Conservation (phyloP, 495 filamentous ascomycete genomes). For the Penicillium turbatum region DNA sequence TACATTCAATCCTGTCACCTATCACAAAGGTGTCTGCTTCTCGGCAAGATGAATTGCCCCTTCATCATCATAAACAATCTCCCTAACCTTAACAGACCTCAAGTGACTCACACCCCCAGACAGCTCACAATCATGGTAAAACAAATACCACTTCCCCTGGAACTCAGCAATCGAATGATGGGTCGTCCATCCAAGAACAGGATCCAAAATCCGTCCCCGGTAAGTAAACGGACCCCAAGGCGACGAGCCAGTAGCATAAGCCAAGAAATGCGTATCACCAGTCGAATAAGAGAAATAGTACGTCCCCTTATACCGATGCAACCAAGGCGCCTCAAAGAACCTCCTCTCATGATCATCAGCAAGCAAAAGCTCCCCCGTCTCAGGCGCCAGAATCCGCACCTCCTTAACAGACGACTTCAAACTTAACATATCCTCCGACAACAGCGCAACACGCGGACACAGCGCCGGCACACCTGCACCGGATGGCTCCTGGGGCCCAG, state of each 20-base stretch:
- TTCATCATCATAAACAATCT: slow-evolving; percentile 64
- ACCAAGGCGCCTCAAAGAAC: slow-evolving; percentile 79
- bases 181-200: slow-evolving; percentile 73
- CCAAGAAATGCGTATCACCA: slow-evolving; percentile 68
- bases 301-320: slow-evolving; percentile 58
- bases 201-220: slow-evolving; percentile 64
- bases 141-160: slow-evolving; percentile 63
- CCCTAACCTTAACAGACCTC: slow-evolving; percentile 63
- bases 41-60: slow-evolving; percentile 48
- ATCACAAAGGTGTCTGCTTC: background rate
- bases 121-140: slow-evolving; percentile 67
- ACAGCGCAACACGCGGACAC: slow-evolving; percentile 55
- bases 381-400: slow-evolving; percentile 51
- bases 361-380: slow-evolving; percentile 51
- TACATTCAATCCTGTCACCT: background rate
- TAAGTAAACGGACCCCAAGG: slow-evolving; percentile 70
- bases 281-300: slow-evolving; percentile 78
- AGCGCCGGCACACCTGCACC: slow-evolving; percentile 48
- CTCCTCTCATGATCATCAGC: slow-evolving; percentile 65
- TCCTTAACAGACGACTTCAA: slow-evolving; percentile 49
- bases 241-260: slow-evolving; percentile 55
- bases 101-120: slow-evolving; percentile 60
- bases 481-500: slow-evolving; percentile 51
- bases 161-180: slow-evolving; percentile 76
- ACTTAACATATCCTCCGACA: slow-evolving; percentile 58